Base-by-base conservation (phyloP, 208 protist species). In the Crithidia fasciculata region DNA sequence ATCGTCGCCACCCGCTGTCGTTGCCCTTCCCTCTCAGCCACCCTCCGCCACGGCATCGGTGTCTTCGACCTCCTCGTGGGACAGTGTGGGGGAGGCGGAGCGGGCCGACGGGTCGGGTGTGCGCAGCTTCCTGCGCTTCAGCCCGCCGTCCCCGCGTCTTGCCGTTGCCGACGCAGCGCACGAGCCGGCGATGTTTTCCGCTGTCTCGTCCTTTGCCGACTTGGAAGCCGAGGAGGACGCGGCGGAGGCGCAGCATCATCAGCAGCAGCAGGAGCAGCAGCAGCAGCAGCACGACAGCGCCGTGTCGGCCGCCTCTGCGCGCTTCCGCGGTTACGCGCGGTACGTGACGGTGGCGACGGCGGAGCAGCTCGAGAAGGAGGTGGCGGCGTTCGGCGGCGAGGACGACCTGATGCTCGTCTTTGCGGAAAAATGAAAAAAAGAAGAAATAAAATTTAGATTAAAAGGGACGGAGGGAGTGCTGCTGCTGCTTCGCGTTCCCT, bases 331-430 rank as follows among this genome's bases (percentile, higher is more conserved):
- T 9, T 12, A 49, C 13, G 73, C 73, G 9, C 61, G 39, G 60
- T 72, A 56, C 50, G 41, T 72, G 39, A 68, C 66, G 5, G 66
- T 56, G 13, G 18, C 49, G 4, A 63, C 66, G 18, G 66, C 37
- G 40, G 71, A 72, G 18, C 76, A 73, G 50, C 52, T 88, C 39
- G 66, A 81, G 53, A 10, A 41, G 18, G 50, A 75, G 47, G 66
- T 88, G 41, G 83, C 80, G 12, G 55, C 28, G 39, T 79, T 45
- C 41, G 71, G 77, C n/a, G 64, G 67, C 0, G 76, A 79, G 53
- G 78, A 83, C 36, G 79, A 83, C 16, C 59, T 85, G 47, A 15
- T 85, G 7, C 60, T 88, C 8, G 16, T 84, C 9, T 82, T 85
- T 60, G 53, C 64, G 7, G 69, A 69, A 28, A 28, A 28, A 28